phyloP scores from a whole-genome alignment of 2,329 filamentous ascomycete genomes.

The Ceratocystis alfenasii region DNA sequence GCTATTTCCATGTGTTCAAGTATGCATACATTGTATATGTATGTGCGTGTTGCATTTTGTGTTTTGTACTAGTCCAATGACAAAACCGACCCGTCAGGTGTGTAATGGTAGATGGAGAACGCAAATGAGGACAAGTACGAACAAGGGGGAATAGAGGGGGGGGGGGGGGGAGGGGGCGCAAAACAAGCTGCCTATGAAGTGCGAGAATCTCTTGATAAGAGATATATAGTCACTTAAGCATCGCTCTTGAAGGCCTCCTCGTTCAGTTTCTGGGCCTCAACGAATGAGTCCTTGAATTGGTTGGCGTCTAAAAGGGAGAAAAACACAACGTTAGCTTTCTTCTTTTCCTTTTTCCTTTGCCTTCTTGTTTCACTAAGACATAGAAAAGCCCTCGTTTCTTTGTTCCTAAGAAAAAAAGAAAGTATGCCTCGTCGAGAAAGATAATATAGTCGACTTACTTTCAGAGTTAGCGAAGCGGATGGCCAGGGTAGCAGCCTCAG shows the following conservation, averaged over 20 bases:
- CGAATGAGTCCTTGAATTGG: slow-evolving; percentile 91
- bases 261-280: slow-evolving; percentile 94
- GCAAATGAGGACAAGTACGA: not conserved
- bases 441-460: slow-evolving; percentile 49
- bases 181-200: slow-evolving; percentile 2
- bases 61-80: not conserved
- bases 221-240: slow-evolving; percentile 21
- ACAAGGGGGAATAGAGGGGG: not conserved
- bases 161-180: not conserved
- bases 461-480: slow-evolving; percentile 97
- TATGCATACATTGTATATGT: not conserved
- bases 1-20: not conserved
- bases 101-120: not conserved
- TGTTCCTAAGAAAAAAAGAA: not conserved
- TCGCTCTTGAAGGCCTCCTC: slow-evolving; percentile 63
- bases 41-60: not conserved
- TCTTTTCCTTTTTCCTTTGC: slow-evolving; percentile 19
- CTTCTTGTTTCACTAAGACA: not conserved
- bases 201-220: not conserved
- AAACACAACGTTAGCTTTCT: slow-evolving; percentile 23
- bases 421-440: slow-evolving; percentile 10
- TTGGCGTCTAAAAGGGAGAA: slow-evolving; percentile 60
- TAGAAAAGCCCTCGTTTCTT: not conserved
- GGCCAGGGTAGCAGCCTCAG: slow-evolving; percentile 87
- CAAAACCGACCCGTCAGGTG: not conserved